Evolutionary conservation across 345 rosid genomes (phyloP).

Genomic region (Melaleuca quinquenervia): DNA sequence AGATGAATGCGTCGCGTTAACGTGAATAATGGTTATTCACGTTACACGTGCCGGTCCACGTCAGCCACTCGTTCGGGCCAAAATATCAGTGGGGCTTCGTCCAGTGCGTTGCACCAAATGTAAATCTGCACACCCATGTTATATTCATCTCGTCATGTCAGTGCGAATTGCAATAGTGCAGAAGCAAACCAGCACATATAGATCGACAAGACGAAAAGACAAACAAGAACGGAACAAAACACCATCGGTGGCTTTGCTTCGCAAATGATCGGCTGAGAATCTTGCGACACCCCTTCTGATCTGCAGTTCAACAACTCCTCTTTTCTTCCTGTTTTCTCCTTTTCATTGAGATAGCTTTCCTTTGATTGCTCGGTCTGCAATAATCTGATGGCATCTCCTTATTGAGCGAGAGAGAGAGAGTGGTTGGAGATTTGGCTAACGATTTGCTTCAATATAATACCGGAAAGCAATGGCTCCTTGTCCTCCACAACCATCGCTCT

Average conservation of each 20-base stretch:
- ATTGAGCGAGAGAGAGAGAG: neutral
- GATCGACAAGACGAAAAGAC: neutral
- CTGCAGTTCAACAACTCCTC: neutral
- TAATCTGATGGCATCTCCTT: neutral
- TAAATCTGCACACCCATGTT: neutral
- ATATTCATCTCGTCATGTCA: neutral
- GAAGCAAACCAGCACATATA: neutral
- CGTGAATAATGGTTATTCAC: neutral
- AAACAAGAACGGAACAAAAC: neutral
- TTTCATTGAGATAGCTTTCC: neutral
- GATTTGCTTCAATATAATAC: neutral
- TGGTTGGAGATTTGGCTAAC: neutral
- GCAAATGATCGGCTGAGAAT: neutral
- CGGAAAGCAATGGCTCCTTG: neutral
- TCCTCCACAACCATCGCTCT: neutral
- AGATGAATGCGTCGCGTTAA: neutral
- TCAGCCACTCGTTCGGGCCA: neutral
- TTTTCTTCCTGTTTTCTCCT: neutral
- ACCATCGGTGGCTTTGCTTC: neutral
- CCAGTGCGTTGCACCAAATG: neutral
- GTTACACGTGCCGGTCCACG: neutral
- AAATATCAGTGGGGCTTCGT: neutral
- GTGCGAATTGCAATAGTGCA: neutral
- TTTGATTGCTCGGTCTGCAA: neutral
- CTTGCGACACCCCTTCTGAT: neutral